Percentiles rank a stretch among this genome's conserved stretches.
phyloP scores from a whole-genome alignment of 768 basidiomycete genomes.

The Infundibulicybe gibba region DNA sequence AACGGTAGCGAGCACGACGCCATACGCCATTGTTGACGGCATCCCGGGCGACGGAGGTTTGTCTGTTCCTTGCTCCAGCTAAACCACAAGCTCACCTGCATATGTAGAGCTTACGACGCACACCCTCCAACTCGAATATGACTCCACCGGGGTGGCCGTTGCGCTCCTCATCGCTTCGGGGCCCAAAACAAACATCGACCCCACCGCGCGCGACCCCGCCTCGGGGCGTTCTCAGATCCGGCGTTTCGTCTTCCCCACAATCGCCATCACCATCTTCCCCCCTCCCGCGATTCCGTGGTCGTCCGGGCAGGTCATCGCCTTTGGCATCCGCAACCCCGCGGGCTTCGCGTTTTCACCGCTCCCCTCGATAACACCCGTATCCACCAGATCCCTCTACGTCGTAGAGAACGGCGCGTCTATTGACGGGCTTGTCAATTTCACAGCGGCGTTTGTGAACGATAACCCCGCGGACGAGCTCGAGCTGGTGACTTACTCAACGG shows the following conservation, averaged over 20 bases:
- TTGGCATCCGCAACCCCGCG: slow-evolving; percentile 41
- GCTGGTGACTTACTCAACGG: slow-evolving; percentile 14
- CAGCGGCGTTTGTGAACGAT: slow-evolving; percentile 36
- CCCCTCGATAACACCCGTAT: slow-evolving; percentile 1
- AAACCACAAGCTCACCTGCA: neutral
- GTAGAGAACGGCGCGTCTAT: slow-evolving; percentile 44
- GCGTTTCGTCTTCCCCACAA: slow-evolving; percentile 17
- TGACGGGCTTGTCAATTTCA: slow-evolving; percentile 34
- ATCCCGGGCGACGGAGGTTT: slow-evolving; percentile 37
- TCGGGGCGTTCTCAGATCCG: slow-evolving; percentile 41
- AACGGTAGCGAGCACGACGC: slow-evolving; percentile 15
- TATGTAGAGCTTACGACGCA: slow-evolving; percentile 37
- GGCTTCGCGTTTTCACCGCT: slow-evolving; percentile 32
- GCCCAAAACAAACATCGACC: slow-evolving; percentile 36
- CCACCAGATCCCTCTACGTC: slow-evolving; percentile 20
- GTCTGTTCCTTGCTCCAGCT: slow-evolving; percentile 2
- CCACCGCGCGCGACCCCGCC: slow-evolving; percentile 35
- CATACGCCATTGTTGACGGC: slow-evolving; percentile 19
- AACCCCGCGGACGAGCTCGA: slow-evolving; percentile 41
- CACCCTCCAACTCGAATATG: slow-evolving; percentile 29
- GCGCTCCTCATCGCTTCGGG: slow-evolving; percentile 35
- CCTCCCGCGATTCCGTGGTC: slow-evolving; percentile 19
- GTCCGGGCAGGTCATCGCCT: slow-evolving; percentile 32
- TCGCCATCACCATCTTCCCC: slow-evolving; percentile 6
- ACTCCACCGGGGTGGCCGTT: slow-evolving; percentile 5